phyloP scores from a whole-genome alignment of 345 rosid genomes.

The Pistacia vera region DNA sequence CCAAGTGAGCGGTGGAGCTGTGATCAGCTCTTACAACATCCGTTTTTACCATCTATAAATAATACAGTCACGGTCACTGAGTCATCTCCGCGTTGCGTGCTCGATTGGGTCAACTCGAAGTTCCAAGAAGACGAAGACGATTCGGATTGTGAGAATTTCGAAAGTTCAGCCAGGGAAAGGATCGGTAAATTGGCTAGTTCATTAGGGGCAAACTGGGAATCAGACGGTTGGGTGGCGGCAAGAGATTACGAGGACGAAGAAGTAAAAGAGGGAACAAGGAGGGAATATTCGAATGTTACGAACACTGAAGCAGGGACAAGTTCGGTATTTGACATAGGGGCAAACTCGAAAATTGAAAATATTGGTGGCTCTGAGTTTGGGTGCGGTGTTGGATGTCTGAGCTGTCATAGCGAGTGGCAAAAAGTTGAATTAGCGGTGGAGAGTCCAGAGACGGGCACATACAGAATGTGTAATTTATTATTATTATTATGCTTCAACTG shows the following conservation, averaged over 20 bases:
- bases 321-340: constrained; percentile 19
- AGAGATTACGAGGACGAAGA: constrained; percentile 23
- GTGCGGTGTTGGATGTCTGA: constrained; percentile 10
- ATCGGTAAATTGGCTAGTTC: constrained; percentile 27
- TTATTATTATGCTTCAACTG: constrained; percentile 4
- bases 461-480: background rate
- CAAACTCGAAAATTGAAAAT: background rate
- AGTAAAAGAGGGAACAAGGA: constrained; percentile 21
- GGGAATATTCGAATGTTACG: constrained; percentile 23
- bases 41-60: constrained; percentile 43
- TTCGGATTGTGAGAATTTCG: constrained; percentile 11
- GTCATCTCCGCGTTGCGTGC: constrained; percentile 76
- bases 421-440: constrained; percentile 24
- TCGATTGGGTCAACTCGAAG: constrained; percentile 55
- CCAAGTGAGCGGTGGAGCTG: constrained; percentile 66
- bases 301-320: constrained; percentile 25
- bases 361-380: background rate
- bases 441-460: constrained; percentile 12
- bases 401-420: constrained; percentile 24
- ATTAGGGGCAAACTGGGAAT: constrained; percentile 53
- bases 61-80: constrained; percentile 21
- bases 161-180: constrained; percentile 25
- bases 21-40: constrained; percentile 67
- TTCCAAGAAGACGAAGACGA: constrained; percentile 31
- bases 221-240: constrained; percentile 59